A percentile compares a stretch with the other conserved stretches of the same genome.
Evolutionary conservation across 768 basidiomycete species (phyloP).

Genomic region (Boletus insuetus): DNA sequence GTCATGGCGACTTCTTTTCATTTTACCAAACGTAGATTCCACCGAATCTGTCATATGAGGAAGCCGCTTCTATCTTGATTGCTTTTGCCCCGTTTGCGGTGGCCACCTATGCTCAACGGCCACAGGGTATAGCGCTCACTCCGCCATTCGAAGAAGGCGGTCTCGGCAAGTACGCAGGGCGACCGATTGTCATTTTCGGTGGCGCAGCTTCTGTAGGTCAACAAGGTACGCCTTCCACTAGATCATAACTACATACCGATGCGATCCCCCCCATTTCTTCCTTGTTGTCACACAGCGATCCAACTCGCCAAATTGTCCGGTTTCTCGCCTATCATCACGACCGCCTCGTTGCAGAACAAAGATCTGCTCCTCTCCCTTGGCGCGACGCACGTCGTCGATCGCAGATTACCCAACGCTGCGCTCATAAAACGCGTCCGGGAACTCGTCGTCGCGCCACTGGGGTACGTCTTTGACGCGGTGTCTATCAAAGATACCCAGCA

Average conservation of each 20-base stretch:
- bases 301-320: conserved; percentile 33
- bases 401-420: conserved; percentile 15
- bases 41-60: conserved; percentile 32
- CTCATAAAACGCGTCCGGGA: conserved; percentile 2
- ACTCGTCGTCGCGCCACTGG: background rate
- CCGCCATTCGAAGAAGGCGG: conserved; percentile 30
- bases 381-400: conserved; percentile 36
- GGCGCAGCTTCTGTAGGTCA: conserved; percentile 38
- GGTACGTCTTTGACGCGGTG: conserved; percentile 29
- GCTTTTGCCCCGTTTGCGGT: conserved; percentile 33
- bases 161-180: conserved; percentile 27
- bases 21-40: conserved; percentile 27
- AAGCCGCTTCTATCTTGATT: conserved; percentile 36
- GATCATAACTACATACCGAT: too few relatives aligned
- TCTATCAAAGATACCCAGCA: conserved; percentile 32
- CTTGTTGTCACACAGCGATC: conserved; percentile 19
- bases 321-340: conserved; percentile 38
- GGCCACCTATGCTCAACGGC: conserved; percentile 30
- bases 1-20: background rate
- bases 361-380: conserved; percentile 33
- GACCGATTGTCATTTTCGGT: conserved; percentile 36
- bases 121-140: conserved; percentile 25
- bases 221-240: conserved; percentile 19
- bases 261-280: too few relatives aligned
- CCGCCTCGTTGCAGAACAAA: conserved; percentile 34